Conservation (phyloP, 352 stramenopile genomes). For the Pythium phragmiticola region DNA sequence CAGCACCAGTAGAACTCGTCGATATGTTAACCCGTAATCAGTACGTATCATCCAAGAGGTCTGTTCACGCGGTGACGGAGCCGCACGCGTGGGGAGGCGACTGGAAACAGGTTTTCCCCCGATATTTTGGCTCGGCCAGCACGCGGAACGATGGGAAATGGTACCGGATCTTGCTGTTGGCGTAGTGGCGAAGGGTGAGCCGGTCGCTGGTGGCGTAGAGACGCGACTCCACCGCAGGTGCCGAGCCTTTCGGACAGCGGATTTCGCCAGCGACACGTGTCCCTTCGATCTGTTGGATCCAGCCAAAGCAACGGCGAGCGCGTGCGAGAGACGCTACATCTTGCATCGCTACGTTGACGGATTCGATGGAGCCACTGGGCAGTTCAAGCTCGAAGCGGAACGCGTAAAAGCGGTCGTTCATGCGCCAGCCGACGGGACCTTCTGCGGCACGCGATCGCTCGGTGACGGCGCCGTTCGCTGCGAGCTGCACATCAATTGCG, state of each 20-base stretch:
- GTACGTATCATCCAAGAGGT: slow-evolving; percentile 3
- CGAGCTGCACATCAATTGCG: slow-evolving; percentile 17
- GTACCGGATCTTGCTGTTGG: slow-evolving; percentile 32
- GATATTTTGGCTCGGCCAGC: slow-evolving; percentile 25
- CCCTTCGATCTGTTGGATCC: slow-evolving; percentile 15
- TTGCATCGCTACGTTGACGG: not conserved
- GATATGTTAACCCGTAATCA: not conserved
- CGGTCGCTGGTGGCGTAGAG: not conserved
- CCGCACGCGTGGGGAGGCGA: slow-evolving; percentile 14
- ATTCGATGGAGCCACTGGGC: not conserved
- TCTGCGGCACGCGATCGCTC: not conserved
- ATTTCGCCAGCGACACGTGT: slow-evolving; percentile 15
- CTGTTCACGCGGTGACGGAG: no score
- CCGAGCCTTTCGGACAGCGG: slow-evolving; percentile 12
- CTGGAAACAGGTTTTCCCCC: slow-evolving; percentile 24
- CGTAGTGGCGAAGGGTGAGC: slow-evolving; percentile 7
- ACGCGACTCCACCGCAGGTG: not conserved
- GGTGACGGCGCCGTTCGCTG: not conserved
- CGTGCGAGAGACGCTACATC: not conserved
- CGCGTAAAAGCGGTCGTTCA: slow-evolving; percentile 22
- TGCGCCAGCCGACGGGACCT: slow-evolving; percentile 18
- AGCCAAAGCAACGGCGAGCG: slow-evolving; percentile 19
- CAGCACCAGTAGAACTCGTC: slow-evolving; percentile 6
- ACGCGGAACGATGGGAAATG: slow-evolving; percentile 32
- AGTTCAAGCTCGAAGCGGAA: slow-evolving; percentile 20